Evolutionary conservation across 2,329 filamentous ascomycete genomes (phyloP).

Genomic region (Trichoderma koningii): DNA sequence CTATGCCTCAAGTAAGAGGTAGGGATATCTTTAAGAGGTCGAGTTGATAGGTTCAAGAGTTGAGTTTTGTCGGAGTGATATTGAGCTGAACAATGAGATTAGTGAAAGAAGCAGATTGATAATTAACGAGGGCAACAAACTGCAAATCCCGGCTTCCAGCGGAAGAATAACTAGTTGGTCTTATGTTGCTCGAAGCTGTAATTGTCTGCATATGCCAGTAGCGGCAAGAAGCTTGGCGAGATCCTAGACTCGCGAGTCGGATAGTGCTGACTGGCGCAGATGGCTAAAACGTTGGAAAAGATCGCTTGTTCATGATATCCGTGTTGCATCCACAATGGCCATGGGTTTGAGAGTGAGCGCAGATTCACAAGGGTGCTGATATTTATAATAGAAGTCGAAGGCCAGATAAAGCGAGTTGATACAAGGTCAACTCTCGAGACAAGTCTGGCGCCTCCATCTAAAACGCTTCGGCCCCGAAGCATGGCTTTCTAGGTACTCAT

Average conservation of each 20-base stretch:
- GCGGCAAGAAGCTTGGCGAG: not conserved
- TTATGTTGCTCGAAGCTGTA: not conserved
- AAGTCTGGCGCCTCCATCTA: conserved; percentile 1
- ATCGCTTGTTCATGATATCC: conserved; percentile 5
- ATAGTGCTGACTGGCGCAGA: conserved; percentile 25
- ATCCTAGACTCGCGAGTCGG: conserved; percentile 8
- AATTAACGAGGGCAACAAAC: not conserved
- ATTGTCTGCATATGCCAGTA: not conserved
- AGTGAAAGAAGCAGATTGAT: not conserved
- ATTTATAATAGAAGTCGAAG: not conserved
- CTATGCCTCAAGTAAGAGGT: not conserved
- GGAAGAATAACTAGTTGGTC: not conserved
- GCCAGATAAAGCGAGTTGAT: not conserved
- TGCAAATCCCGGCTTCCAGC: not conserved
- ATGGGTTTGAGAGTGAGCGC: conserved; percentile 3
- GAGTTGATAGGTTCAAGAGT: not conserved
- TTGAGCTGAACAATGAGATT: not conserved
- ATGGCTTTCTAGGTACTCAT: not conserved
- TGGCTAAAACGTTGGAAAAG: conserved; percentile 19
- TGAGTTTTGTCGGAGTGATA: not conserved
- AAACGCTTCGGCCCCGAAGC: not conserved
- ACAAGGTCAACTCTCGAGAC: not conserved
- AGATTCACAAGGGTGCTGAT: conserved; percentile 5
- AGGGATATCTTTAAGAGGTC: not conserved
- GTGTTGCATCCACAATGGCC: conserved; percentile 1